Evolutionary conservation across 73 alveolate species (phyloP).

Genomic region (Tetrahymena borealis): DNA sequence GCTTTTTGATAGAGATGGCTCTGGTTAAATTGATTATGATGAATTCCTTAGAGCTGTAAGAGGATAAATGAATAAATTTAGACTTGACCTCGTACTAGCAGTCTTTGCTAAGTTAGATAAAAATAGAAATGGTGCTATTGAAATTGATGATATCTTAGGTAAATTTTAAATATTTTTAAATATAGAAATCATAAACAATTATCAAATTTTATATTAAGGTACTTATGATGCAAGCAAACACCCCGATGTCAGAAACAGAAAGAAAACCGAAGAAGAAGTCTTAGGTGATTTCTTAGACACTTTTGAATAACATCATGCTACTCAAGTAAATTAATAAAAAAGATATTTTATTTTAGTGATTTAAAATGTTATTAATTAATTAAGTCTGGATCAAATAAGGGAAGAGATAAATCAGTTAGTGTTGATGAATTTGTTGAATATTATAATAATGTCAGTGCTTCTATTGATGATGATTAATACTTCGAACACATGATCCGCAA

Average conservation of each 20-base stretch:
- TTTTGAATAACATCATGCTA: constrained; percentile 45
- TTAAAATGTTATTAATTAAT: neutral
- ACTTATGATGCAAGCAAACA: constrained; percentile 52
- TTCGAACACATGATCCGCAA: neutral
- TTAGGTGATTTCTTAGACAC: constrained; percentile 55
- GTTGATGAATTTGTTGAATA: neutral
- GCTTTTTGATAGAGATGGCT: constrained; percentile 65
- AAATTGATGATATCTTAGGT: constrained; percentile 56
- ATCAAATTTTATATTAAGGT: neutral
- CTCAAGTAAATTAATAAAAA: neutral
- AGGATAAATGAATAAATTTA: constrained; percentile 76
- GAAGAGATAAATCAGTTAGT: neutral
- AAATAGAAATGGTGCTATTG: constrained; percentile 71
- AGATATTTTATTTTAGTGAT: neutral
- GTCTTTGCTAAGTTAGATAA: constrained; percentile 79
- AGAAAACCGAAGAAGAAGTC: constrained; percentile 59
- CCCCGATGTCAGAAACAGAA: constrained; percentile 50
- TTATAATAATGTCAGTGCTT: neutral
- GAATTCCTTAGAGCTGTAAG: constrained; percentile 71
- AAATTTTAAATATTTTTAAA: neutral
- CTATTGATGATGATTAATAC: neutral
- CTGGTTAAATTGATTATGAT: constrained; percentile 68
- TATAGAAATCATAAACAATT: neutral
- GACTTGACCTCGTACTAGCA: constrained; percentile 53
- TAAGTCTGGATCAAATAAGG: neutral